Evolutionary conservation across 2,329 filamentous ascomycete genomes (phyloP), one percentile per base, ranked within the genome.

Genomic region (Fonsecaea multimorphosa): DNA sequence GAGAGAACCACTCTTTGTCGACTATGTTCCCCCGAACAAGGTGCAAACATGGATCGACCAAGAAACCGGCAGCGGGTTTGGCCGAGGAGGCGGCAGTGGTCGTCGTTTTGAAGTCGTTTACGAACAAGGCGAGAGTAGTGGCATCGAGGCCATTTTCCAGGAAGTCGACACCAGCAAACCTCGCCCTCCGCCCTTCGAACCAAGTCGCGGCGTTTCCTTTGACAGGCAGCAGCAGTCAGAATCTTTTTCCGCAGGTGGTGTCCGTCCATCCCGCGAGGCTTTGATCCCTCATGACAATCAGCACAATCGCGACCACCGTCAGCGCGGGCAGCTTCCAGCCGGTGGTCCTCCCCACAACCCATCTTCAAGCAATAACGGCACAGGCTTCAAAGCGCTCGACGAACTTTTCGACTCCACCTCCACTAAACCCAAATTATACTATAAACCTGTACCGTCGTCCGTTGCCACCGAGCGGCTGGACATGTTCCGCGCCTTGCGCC

Each of bases 1-100:
- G 71, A 86, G 95, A 34, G 96, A 95, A 76, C 84, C 88, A 0
- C 83, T 98, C 0, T 96, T 90, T 86, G 91, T 92, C 2, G 95
- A 99, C 76, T 98, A 95, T 76, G 84, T 98, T 22, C 94, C 94
- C 0, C 85, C 90, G 19, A 87, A 92, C 29, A 86, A 87, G 69
- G 84, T 96, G 3, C 76, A 81, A 14, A 84, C 85, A 27, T 98
- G 93, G 92, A 89, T 96, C 65, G 84, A 86, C 7, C 84, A 79
- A 46, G 92, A 96, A 76, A 80, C 88, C 72, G 76, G 81, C 72
- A 68, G 68, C 19, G 64, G 62, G 12, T 68, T 67, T n/a, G 82
- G 68, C 70, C 76, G 75, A 76, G 70, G 75, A 60, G 76, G 75
- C 12, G 73, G 75, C 12, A 73, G 74, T 59, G 75, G 75, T 3